Conservation (phyloP, 177 flowering plant species). For the Tripterygium wilfordii region DNA sequence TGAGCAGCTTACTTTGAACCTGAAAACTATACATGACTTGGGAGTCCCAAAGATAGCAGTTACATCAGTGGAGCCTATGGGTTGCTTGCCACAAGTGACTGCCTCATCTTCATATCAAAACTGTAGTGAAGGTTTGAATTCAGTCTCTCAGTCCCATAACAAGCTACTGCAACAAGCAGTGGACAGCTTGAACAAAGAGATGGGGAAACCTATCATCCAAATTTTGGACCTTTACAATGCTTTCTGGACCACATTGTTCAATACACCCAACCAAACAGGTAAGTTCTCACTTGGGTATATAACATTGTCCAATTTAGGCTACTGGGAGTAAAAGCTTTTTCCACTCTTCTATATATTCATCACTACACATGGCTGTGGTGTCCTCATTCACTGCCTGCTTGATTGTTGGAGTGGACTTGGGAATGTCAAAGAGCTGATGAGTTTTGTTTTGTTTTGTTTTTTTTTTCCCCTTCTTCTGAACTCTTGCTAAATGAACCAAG, state of each 20-base stretch:
- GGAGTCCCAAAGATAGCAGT: slow-evolving; percentile 40
- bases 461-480: too few relatives aligned
- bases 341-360: too few relatives aligned
- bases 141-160: slow-evolving; percentile 25
- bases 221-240: slow-evolving; percentile 32
- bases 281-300: too few relatives aligned
- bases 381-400: too few relatives aligned
- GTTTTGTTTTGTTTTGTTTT: too few relatives aligned
- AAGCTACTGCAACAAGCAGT: slow-evolving; percentile 16
- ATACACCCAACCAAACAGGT: too few relatives aligned
- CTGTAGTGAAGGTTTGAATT: slow-evolving; percentile 23
- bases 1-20: slow-evolving; percentile 24
- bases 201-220: slow-evolving; percentile 2
- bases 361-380: too few relatives aligned
- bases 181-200: slow-evolving; percentile 13
- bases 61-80: slow-evolving; percentile 33
- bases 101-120: slow-evolving; percentile 10
- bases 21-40: slow-evolving; percentile 24
- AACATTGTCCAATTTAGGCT: too few relatives aligned
- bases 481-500: too few relatives aligned
- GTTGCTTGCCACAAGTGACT: slow-evolving; percentile 35
- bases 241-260: slow-evolving; percentile 25
- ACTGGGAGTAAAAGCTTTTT: too few relatives aligned
- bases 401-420: too few relatives aligned
- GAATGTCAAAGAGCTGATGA: too few relatives aligned